Conservation (phyloP, 768 basidiomycete species). For the Agrocybe chaxingu region DNA sequence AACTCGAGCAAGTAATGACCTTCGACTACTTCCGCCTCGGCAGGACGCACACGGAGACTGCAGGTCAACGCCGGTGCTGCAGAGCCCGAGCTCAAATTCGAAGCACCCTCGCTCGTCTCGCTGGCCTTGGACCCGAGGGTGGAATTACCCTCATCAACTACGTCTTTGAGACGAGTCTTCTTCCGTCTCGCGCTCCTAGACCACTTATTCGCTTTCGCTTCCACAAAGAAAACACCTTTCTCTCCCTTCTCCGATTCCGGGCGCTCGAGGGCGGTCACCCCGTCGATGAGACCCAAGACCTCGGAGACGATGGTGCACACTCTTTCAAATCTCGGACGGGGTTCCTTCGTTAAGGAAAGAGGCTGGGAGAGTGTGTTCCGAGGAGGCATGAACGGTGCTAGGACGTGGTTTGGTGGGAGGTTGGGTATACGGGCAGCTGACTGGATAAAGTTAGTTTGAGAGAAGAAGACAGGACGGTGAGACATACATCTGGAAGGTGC, state of each 20-base stretch:
- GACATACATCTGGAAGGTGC: slow-evolving; percentile 70
- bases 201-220: slow-evolving; percentile 41
- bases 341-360: slow-evolving; percentile 12
- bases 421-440: slow-evolving; percentile 27
- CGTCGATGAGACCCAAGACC: slow-evolving; percentile 32
- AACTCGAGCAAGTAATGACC: slow-evolving; percentile 34
- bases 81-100: neutral
- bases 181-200: slow-evolving; percentile 62
- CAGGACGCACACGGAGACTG: slow-evolving; percentile 10
- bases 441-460: slow-evolving; percentile 14
- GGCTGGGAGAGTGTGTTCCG: slow-evolving; percentile 54
- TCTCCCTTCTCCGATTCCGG: too few relatives aligned
- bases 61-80: slow-evolving; percentile 19
- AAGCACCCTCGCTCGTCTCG: neutral
- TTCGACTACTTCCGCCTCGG: neutral
- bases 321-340: neutral
- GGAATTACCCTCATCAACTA: too few relatives aligned
- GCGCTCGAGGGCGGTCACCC: neutral
- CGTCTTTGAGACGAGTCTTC: neutral
- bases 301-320: slow-evolving; percentile 17
- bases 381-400: slow-evolving; percentile 54
- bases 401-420: slow-evolving; percentile 28
- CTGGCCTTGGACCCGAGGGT: too few relatives aligned
- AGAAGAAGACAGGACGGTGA: neutral
- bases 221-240: slow-evolving; percentile 10